These are phyloP conservation scores for Trichosporon inkin DNA, from an alignment of 1,284 basidiomycete genomes.

Conservation along the genomic window DNA sequence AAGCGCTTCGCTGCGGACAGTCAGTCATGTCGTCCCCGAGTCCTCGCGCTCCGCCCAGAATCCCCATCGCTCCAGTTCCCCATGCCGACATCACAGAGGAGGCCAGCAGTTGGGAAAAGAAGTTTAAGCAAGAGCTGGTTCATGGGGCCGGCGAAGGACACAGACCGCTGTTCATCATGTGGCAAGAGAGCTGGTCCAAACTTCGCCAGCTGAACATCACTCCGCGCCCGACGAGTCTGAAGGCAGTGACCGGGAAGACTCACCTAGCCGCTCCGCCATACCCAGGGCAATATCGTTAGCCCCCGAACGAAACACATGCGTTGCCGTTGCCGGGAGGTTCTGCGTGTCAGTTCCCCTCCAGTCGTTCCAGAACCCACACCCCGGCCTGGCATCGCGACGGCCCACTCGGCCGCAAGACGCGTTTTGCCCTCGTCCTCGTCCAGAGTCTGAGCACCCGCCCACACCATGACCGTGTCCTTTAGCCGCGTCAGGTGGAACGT, in stretches of 20 bases:
- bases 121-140: no score
- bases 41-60: not conserved
- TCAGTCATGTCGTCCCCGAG: no score
- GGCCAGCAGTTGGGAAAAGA: no score
- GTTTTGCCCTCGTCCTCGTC: conserved; percentile 50
- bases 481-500: conserved; percentile 66
- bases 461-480: conserved; percentile 72
- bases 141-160: not conserved
- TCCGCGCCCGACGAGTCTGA: not conserved
- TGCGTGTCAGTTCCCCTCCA: conserved; percentile 12
- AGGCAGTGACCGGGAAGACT: conserved; percentile 30
- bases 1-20: conserved; percentile 36
- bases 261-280: conserved; percentile 75
- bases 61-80: not conserved
- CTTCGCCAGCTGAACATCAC: not conserved
- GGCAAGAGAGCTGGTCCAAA: not conserved
- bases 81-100: no score
- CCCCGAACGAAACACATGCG: conserved; percentile 63
- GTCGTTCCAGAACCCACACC: conserved; percentile 44
- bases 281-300: conserved; percentile 63
- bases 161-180: not conserved
- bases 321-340: conserved; percentile 57
- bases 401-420: conserved; percentile 69
- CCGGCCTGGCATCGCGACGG: conserved; percentile 69
- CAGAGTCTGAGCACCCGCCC: conserved; percentile 62